phyloP scores from a whole-genome alignment of 768 basidiomycete species.

The Collybia sordida region DNA sequence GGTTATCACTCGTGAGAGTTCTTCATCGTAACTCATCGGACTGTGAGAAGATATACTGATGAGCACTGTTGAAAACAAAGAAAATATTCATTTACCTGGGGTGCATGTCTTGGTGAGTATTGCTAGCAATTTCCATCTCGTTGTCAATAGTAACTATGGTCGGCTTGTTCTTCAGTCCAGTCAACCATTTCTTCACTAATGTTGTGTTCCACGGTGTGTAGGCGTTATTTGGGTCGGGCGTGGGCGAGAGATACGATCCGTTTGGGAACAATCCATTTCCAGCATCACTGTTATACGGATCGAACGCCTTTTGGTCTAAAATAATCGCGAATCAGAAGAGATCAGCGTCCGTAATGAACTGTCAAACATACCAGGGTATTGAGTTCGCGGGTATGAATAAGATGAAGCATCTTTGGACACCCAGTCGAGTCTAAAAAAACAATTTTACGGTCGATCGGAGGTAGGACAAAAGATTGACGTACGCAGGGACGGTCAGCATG shows the following conservation, averaged over 20 bases:
- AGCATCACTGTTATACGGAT: slow-evolving; percentile 48
- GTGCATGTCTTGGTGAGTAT: slow-evolving; percentile 59
- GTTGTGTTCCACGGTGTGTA: slow-evolving; percentile 52
- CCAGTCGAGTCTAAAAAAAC: slow-evolving; percentile 49
- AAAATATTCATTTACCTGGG: slow-evolving; percentile 30
- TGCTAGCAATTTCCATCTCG: slow-evolving; percentile 55
- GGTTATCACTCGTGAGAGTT: slow-evolving; percentile 42
- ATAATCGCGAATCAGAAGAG: too few species aligned
- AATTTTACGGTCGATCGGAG: background rate
- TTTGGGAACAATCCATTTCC: slow-evolving; percentile 50
- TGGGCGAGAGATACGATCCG: slow-evolving; percentile 42
- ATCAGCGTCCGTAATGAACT: background rate
- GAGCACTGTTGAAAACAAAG: background rate
- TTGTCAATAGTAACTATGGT: slow-evolving; percentile 50
- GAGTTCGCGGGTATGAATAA: slow-evolving; percentile 45
- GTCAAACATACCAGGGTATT: slow-evolving; percentile 40
- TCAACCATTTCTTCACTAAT: slow-evolving; percentile 42
- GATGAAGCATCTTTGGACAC: slow-evolving; percentile 53
- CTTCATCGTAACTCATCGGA: slow-evolving; percentile 50
- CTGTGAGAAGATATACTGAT: slow-evolving; percentile 19
- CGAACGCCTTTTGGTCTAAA: slow-evolving; percentile 41
- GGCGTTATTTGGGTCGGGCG: slow-evolving; percentile 34
- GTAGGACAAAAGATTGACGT: slow-evolving; percentile 13
- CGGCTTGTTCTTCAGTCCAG: slow-evolving; percentile 46
- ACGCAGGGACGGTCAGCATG: slow-evolving; percentile 52